phyloP scores from a whole-genome alignment of 2,329 filamentous ascomycete genomes.

The Botrytis fabae region DNA sequence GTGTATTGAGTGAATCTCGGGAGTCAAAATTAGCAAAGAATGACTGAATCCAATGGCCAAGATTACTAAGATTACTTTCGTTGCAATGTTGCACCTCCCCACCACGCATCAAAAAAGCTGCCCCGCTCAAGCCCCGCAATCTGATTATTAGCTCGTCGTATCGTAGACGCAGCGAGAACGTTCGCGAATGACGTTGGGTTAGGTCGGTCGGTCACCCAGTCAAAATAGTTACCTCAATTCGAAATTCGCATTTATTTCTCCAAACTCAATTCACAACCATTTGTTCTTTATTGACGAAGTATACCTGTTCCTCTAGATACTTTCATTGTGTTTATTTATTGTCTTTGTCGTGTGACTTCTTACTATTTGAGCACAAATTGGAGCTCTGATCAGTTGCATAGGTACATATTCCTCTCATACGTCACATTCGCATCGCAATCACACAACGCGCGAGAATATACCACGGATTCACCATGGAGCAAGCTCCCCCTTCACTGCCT shows the following conservation, averaged over 20 bases:
- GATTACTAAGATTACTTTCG: background rate
- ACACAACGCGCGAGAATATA: background rate
- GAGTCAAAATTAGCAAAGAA: background rate
- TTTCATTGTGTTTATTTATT: background rate
- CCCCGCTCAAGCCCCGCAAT: conserved; percentile 3
- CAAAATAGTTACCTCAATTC: background rate
- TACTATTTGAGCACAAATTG: background rate
- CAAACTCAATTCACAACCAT: background rate
- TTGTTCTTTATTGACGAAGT: background rate
- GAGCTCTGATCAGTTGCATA: background rate
- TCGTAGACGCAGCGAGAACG: conserved; percentile 6
- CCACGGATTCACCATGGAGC: conserved; percentile 2
- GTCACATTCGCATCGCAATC: conserved; percentile 2
- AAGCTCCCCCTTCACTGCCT: conserved; percentile 27
- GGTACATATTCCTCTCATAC: background rate
- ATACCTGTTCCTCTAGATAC: background rate
- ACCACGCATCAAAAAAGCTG: background rate
- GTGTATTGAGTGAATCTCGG: conserved; percentile 3
- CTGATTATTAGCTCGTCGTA: background rate
- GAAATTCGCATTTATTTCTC: background rate
- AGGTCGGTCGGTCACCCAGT: background rate
- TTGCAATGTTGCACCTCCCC: background rate
- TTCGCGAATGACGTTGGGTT: background rate
- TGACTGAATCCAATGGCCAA: background rate
- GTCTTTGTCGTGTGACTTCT: background rate